Base-by-base conservation (phyloP, 441 rosid species). In the Arabidopsis hybrid region DNA sequence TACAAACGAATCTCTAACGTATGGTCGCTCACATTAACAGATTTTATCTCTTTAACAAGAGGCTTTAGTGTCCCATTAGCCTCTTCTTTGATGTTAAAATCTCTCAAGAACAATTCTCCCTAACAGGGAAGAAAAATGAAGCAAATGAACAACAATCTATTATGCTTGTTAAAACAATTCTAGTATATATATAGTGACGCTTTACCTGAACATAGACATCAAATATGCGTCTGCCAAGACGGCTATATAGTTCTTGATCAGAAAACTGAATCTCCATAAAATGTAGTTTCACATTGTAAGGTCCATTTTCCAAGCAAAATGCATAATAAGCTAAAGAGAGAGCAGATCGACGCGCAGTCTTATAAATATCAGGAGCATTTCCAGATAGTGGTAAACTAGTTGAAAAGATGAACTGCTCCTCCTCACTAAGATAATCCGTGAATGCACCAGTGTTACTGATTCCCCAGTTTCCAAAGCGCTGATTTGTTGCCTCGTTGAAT, bases 361-460 rank as follows among this genome's bases (percentile, higher is more conserved):
- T 18, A 42, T 85, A 76, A 5, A 71, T 2, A 3, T 42, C 13
- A 26, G 51, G 13, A 50, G 18, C 51, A 21, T 66, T 68, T 86
- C 53, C 72, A 38, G 46, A 46, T 68, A 7, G 7, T 17, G 53
- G 59, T 85, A 42, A 86, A 84, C 29, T 76, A 78, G 65, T 89
- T 86, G 67, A 79, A 87, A 77, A 4, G 79, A 77, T 14, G 52
- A 47, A 58, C 80, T 81, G n/a, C 56, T 52, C 56, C 10, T 62
- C 38, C 0, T 13, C 16, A 6, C 1, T 17, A 5, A 0, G 6
- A 39, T 86, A 89, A 36, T 87, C 88, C 78, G 75, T 71, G 79
- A 82, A 91, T 83, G 85, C 92, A 12, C 94, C 94, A 5, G 89
- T 85, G 81, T 90, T 91, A 69, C 92, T 87, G 55, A 92, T 90